Percentiles rank a stretch among this genome's conserved stretches.
phyloP scores from a whole-genome alignment of 129 eudicot genomes.

The Smallanthus sonchifolius region DNA sequence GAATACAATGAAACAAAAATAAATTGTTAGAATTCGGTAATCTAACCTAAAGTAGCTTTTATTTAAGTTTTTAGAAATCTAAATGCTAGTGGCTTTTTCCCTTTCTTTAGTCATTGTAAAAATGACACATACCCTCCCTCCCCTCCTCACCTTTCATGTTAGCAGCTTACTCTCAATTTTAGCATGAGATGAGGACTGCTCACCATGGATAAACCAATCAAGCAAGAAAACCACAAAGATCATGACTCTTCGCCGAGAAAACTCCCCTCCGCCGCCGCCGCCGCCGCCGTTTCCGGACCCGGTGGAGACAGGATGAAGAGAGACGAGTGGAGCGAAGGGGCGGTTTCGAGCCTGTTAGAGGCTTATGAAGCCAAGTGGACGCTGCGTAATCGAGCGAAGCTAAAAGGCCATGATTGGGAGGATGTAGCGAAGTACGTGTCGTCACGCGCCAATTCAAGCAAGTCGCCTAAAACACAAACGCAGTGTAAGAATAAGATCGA shows the following conservation, averaged over 20 bases:
- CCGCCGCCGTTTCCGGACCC: neutral
- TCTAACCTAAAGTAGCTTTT: slow-evolving; percentile 36
- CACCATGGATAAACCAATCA: slow-evolving; percentile 27
- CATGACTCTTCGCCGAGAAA: slow-evolving; percentile 25
- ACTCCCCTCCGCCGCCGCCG: neutral
- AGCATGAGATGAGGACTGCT: slow-evolving; percentile 16
- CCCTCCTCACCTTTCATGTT: slow-evolving; percentile 39
- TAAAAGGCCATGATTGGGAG: slow-evolving; percentile 96
- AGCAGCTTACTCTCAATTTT: slow-evolving; percentile 41
- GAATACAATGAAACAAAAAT: neutral
- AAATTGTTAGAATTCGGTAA: slow-evolving; percentile 17
- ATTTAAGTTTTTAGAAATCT: slow-evolving; percentile 5
- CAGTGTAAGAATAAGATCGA: slow-evolving; percentile 98
- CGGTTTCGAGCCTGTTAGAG: slow-evolving; percentile 69
- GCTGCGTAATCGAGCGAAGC: slow-evolving; percentile 77
- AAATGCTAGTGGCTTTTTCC: slow-evolving; percentile 53
- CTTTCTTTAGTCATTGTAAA: slow-evolving; percentile 21
- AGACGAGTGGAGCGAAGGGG: slow-evolving; percentile 99
- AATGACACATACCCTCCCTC: slow-evolving; percentile 11
- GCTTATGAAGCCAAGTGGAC: slow-evolving; percentile 90
- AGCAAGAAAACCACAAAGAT: slow-evolving; percentile 8
- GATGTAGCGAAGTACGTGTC: slow-evolving; percentile 86
- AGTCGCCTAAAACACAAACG: slow-evolving; percentile 78
- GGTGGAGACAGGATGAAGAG: slow-evolving; percentile 61
- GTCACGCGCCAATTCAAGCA: slow-evolving; percentile 49